Evolutionary conservation across 1,284 basidiomycete species (phyloP), one percentile per base, ranked within the genome.

Genomic region (Moniliella sp.): DNA sequence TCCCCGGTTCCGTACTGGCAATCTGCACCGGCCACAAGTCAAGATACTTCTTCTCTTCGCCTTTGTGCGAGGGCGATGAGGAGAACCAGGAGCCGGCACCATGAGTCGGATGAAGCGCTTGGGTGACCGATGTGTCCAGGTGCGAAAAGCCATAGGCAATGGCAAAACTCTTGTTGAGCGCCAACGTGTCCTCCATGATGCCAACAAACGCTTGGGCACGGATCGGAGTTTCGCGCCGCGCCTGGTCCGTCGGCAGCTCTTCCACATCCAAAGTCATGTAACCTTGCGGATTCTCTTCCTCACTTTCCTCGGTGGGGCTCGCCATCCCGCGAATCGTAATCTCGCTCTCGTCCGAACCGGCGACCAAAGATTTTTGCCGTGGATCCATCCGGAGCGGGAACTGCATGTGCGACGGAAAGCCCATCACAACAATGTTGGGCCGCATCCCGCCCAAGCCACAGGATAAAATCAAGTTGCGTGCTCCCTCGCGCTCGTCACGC

Each of bases 1-100:
- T 37, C n/a, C n/a, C n/a, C n/a, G n/a, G n/a, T 9, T 50, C 48
- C 1, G 45, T 36, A 15, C 45, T 50, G 3, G 51, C 47, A 26
- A 58, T 58, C 34, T 58, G 56, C 15, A 58, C 46, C 3, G 56
- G 56, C 56, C 56, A 58, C 15, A 58, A 32, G 31, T 58, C 56
- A 15, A 58, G 52, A 43, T 49, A 58, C 21, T 39, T 42, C 15
- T 32, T 2, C 30, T 25, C 25, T 32, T 33, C 1, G 31, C 28
- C 16, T 32, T 30, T 13, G 31, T 38, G 19, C n/a, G 16, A 13
- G 9, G 26, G 26, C n/a, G 25, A 27, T 12, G 31, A 27, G 13
- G 19, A 25, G n/a, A n/a, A n/a, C n/a, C n/a, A n/a, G n/a, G n/a
- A n/a, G n/a, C n/a, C n/a, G n/a, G n/a, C n/a, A n/a, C n/a, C n/a